Evolutionary conservation across 495 filamentous ascomycete species (phyloP).

Genomic region (Aspergillus baeticus): DNA sequence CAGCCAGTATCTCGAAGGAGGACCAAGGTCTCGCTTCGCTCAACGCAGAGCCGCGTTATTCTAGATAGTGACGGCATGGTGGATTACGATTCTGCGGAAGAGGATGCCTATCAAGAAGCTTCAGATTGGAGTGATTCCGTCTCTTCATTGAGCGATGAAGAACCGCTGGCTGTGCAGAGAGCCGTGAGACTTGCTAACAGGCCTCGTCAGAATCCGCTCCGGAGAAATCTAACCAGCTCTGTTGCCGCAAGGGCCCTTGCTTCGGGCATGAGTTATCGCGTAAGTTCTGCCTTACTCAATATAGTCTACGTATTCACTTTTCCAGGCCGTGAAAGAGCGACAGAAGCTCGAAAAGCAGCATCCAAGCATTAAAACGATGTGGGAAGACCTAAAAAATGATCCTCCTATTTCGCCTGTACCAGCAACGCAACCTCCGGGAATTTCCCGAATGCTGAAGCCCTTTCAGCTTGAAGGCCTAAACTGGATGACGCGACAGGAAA

Average conservation of each 20-base stretch:
- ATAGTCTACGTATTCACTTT: slow-evolving; percentile 1
- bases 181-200: not conserved
- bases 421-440: slow-evolving; percentile 73
- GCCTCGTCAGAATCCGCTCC: not conserved
- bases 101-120: slow-evolving; percentile 13
- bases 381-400: slow-evolving; percentile 67
- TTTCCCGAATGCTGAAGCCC: slow-evolving; percentile 78
- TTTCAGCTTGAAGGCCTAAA: slow-evolving; percentile 92
- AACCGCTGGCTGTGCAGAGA: slow-evolving; percentile 3
- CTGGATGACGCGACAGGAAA: slow-evolving; percentile 91
- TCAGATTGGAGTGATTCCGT: slow-evolving; percentile 4
- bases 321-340: slow-evolving; percentile 49
- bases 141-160: slow-evolving; percentile 16
- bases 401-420: slow-evolving; percentile 62
- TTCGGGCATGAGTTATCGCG: slow-evolving; percentile 29
- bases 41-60: not conserved
- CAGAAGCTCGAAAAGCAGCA: slow-evolving; percentile 72
- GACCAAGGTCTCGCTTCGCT: slow-evolving; percentile 15
- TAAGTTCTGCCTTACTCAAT: slow-evolving; percentile 21
- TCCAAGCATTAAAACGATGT: slow-evolving; percentile 78
- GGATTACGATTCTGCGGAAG: slow-evolving; percentile 10
- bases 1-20: slow-evolving; percentile 17
- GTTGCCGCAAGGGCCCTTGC: not conserved
- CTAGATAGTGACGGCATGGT: slow-evolving; percentile 11
- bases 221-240: not conserved